These are phyloP conservation scores for Exophiala phaeomuriformis DNA, from an alignment of 2,329 filamentous ascomycete genomes.

Conservation along the genomic window DNA sequence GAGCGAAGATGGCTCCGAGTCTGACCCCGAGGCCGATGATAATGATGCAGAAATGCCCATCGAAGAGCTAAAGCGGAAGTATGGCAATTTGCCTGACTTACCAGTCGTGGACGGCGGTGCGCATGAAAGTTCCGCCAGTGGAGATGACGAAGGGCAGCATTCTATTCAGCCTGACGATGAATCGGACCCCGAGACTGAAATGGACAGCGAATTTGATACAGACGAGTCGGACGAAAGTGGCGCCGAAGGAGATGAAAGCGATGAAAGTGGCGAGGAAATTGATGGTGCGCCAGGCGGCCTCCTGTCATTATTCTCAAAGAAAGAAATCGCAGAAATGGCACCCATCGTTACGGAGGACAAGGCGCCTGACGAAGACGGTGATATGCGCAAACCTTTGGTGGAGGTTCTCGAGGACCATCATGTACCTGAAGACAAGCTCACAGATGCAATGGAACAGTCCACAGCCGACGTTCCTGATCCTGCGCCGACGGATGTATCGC, in stretches of 20 bases:
- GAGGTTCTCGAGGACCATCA: slow-evolving; percentile 26
- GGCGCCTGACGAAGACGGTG: slow-evolving; percentile 29
- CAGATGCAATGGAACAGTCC: slow-evolving; percentile 28
- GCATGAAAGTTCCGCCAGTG: neutral
- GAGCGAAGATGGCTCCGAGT: slow-evolving; percentile 39
- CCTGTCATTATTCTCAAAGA: slow-evolving; percentile 43
- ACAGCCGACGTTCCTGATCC: slow-evolving; percentile 10
- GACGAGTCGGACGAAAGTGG: slow-evolving; percentile 36
- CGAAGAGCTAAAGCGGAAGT: slow-evolving; percentile 43
- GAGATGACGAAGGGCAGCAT: slow-evolving; percentile 1
- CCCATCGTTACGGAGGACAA: slow-evolving; percentile 28
- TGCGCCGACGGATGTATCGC: neutral
- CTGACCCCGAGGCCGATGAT: slow-evolving; percentile 36
- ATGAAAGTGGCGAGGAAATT: slow-evolving; percentile 28
- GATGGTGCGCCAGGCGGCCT: slow-evolving; percentile 35
- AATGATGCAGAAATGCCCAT: slow-evolving; percentile 42
- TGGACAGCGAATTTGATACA: slow-evolving; percentile 44
- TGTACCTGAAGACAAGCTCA: slow-evolving; percentile 27
- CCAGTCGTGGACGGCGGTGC: neutral
- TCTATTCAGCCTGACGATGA: slow-evolving; percentile 30
- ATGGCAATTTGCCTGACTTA: slow-evolving; percentile 35
- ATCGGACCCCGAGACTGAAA: slow-evolving; percentile 34
- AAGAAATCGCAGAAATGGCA: slow-evolving; percentile 30
- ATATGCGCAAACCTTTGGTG: slow-evolving; percentile 12
- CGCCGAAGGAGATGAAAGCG: slow-evolving; percentile 44